Base-by-base conservation (phyloP, 2,329 filamentous ascomycete genomes). In the Penicillium fuscoglaucum region DNA sequence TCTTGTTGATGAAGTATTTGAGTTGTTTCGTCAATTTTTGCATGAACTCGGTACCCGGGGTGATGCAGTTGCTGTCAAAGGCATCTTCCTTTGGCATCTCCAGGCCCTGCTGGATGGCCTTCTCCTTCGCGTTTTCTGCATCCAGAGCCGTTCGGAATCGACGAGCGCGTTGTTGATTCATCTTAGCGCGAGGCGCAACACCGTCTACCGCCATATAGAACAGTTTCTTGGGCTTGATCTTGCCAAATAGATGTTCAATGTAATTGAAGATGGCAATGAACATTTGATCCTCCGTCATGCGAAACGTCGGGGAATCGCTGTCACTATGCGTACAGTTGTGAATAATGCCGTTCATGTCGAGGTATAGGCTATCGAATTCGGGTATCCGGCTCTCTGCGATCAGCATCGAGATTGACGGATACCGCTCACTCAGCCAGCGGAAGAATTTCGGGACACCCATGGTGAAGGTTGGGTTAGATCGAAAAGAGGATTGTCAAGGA, bases 181-280 rank as follows among this genome's bases (percentile, higher is more conserved):
- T 99, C 83, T 99, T 99, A 68, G 95, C 95, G 70, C 95, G 90
- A 19, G 95, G 96, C 24, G 95, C 95, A 61, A 99, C 96, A 70
- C 95, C 95, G 72, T 99, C 95, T 65, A 99, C 95, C 51, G 95
- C 96, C 95, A 99, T 99, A 82, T 97, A 99, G 80, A 99, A 99
- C 37, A 99, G 85, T 81, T 97, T 89, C 79, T 96, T 93, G 13
- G 95, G 95, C 77, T 98, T 98, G 74, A 99, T 99, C 78, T 97
- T 99, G 68, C 93, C 93, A 76, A 96, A 99, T 53, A 99, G 79
- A 79, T 99, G 95, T 77, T 99, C 95, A 66, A 99, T 99, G 76
- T 99, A 99, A 79, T 98, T 98, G 85, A 99, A 99, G 70, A 99
- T 99, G 58, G 92, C 90, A 67, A 99, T 97, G 74, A 99, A 99